These are phyloP conservation scores for Cetraspora pellucida DNA, from an alignment of 192 early-diverging fungal genomes.

Conservation along the genomic window DNA sequence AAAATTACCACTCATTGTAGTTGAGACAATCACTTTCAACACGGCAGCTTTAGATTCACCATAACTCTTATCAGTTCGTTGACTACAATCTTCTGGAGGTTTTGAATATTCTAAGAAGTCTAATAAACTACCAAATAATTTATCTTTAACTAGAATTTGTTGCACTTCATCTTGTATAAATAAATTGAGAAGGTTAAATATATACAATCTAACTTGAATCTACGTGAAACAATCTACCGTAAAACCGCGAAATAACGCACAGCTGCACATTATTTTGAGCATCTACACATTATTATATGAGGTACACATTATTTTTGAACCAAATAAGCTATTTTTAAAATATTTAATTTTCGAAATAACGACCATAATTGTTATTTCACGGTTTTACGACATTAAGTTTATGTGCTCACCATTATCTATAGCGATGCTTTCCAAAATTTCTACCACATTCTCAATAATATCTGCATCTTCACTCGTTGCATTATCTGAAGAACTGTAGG, in stretches of 20 bases:
- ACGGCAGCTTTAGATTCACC: conserved; percentile 45
- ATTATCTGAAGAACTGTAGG: neutral
- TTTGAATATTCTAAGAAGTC: conserved; percentile 48
- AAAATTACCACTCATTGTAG: conserved; percentile 42
- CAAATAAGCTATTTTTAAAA: too few species aligned
- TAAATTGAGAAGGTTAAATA: neutral
- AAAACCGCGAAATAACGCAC: too few species aligned
- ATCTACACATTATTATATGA: neutral
- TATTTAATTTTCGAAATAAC: neutral
- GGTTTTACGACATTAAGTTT: neutral
- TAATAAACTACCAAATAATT: conserved; percentile 41
- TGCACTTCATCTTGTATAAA: conserved; percentile 44
- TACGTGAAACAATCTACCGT: neutral
- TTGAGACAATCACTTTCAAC: conserved; percentile 50
- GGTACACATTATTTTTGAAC: too few species aligned
- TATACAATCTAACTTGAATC: neutral
- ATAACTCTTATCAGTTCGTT: conserved; percentile 55
- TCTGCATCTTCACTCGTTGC: conserved; percentile 15
- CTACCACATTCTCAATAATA: conserved; percentile 39
- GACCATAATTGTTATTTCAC: neutral
- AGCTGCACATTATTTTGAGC: too few species aligned
- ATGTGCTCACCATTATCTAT: conserved; percentile 41
- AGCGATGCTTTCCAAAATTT: conserved; percentile 41
- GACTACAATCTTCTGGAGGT: conserved; percentile 43
- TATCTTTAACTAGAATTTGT: conserved; percentile 39